phyloP scores from a whole-genome alignment of 2,329 filamentous ascomycete species.

The Alternaria brassicicola region DNA sequence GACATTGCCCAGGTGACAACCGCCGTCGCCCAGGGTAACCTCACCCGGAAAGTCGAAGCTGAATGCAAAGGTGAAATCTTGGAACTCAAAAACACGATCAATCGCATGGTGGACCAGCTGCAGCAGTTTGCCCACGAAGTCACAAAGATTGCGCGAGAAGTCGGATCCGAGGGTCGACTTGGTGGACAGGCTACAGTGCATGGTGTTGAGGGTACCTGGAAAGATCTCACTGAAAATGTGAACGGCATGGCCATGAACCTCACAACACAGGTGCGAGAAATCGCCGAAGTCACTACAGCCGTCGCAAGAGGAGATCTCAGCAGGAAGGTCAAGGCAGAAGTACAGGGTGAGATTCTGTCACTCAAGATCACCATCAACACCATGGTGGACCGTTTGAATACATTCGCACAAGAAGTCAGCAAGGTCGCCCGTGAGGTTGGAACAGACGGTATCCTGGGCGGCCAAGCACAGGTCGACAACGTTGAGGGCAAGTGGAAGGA shows the following conservation, averaged over 20 bases:
- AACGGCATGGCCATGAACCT: conserved; percentile 61
- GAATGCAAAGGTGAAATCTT: conserved; percentile 60
- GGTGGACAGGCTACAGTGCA: conserved; percentile 60
- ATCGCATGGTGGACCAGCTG: conserved; percentile 60
- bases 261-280: conserved; percentile 60
- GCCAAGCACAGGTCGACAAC: conserved; percentile 68
- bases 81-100: conserved; percentile 60
- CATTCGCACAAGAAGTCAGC: conserved; percentile 69
- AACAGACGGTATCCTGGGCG: conserved; percentile 68
- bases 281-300: conserved; percentile 60
- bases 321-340: conserved; percentile 59
- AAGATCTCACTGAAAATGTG: conserved; percentile 60
- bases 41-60: conserved; percentile 59
- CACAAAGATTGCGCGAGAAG: conserved; percentile 59
- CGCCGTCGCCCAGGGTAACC: conserved; percentile 58
- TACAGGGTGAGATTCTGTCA: conserved; percentile 58
- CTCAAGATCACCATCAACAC: conserved; percentile 85
- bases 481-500: conserved; percentile 72
- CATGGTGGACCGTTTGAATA: conserved; percentile 69
- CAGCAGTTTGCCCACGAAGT: conserved; percentile 61
- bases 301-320: conserved; percentile 59
- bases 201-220: conserved; percentile 61
- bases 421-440: conserved; percentile 70
- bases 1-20: conserved; percentile 61
- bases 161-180: conserved; percentile 59